Conservation (phyloP, 495 filamentous ascomycete genomes). For the Penicillium paxilli region DNA sequence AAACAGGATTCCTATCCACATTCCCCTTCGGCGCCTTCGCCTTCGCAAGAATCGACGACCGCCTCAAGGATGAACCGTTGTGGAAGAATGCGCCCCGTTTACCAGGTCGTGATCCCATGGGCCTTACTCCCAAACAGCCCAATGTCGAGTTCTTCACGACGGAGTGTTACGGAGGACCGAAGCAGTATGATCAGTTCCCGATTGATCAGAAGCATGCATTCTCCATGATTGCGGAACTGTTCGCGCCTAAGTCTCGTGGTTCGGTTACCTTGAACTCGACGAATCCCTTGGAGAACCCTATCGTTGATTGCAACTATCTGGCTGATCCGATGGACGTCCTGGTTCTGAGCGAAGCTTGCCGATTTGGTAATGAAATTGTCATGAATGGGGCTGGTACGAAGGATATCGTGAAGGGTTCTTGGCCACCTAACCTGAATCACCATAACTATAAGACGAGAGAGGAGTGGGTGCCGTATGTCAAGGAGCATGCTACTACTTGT, state of each 20-base stretch:
- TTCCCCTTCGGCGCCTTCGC: conserved; percentile 57
- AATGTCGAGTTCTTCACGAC: conserved; percentile 54
- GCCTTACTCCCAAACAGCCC: conserved; percentile 45
- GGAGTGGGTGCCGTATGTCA: conserved; percentile 49
- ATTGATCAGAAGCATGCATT: conserved; percentile 43
- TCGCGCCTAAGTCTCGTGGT: conserved; percentile 43
- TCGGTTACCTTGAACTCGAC: conserved; percentile 35
- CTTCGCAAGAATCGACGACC: conserved; percentile 51
- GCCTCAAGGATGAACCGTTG: conserved; percentile 42
- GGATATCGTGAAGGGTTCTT: conserved; percentile 56
- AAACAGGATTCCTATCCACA: conserved; percentile 48
- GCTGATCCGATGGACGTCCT: conserved; percentile 48
- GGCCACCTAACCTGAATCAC: conserved; percentile 47
- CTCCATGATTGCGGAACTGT: conserved; percentile 41
- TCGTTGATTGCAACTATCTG: conserved; percentile 53
- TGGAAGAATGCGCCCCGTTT: conserved; percentile 41
- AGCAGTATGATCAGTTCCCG: conserved; percentile 48
- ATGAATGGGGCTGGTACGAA: conserved; percentile 52
- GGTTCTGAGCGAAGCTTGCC: conserved; percentile 49
- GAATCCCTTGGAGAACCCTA: conserved; percentile 39
- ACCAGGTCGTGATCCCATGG: conserved; percentile 53
- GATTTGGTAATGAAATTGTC: conserved; percentile 55
- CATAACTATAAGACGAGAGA: conserved; percentile 47
- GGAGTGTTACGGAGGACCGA: conserved; percentile 54
- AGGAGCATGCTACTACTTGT: conserved; percentile 54